A percentile compares a stretch with the other conserved stretches of the same genome.
Evolutionary conservation across 2,329 filamentous ascomycete genomes (phyloP).

Genomic region (Sclerotinia borealis): DNA sequence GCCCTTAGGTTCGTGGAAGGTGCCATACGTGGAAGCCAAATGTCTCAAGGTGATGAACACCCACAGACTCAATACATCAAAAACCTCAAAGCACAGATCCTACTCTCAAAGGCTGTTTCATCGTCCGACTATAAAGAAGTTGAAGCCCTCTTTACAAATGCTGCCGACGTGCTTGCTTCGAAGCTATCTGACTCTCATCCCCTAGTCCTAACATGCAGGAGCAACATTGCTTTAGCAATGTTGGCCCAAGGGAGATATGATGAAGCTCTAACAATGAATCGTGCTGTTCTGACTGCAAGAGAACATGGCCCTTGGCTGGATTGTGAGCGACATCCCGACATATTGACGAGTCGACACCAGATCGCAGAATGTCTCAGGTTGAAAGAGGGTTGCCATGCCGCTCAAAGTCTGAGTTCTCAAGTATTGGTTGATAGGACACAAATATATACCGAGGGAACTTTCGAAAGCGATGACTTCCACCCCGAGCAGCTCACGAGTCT

Average conservation of each 20-base stretch:
- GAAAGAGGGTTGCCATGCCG: constrained; percentile 23
- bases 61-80: constrained; percentile 25
- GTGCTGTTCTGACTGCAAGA: constrained; percentile 16
- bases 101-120: constrained; percentile 20
- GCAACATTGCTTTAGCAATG: constrained; percentile 23
- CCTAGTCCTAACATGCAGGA: constrained; percentile 20
- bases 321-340: constrained; percentile 24
- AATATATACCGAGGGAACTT: constrained; percentile 22
- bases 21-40: constrained; percentile 23
- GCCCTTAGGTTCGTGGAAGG: constrained; percentile 19
- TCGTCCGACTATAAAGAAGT: constrained; percentile 21
- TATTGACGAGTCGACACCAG: constrained; percentile 25
- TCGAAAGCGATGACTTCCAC: constrained; percentile 23
- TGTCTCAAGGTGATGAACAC: constrained; percentile 19
- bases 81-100: constrained; percentile 20
- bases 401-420: constrained; percentile 22
- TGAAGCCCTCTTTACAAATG: constrained; percentile 19
- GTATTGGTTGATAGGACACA: constrained; percentile 21
- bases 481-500: constrained; percentile 26
- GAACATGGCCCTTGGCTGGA: constrained; percentile 25
- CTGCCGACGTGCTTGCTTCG: constrained; percentile 17
- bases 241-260: constrained; percentile 24
- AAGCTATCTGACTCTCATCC: constrained; percentile 22
- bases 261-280: constrained; percentile 22
- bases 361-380: constrained; percentile 21